Percentiles rank a stretch among this genome's conserved stretches.
Conservation (phyloP, 2,329 filamentous ascomycete species). For the Colletotrichum sp. region DNA sequence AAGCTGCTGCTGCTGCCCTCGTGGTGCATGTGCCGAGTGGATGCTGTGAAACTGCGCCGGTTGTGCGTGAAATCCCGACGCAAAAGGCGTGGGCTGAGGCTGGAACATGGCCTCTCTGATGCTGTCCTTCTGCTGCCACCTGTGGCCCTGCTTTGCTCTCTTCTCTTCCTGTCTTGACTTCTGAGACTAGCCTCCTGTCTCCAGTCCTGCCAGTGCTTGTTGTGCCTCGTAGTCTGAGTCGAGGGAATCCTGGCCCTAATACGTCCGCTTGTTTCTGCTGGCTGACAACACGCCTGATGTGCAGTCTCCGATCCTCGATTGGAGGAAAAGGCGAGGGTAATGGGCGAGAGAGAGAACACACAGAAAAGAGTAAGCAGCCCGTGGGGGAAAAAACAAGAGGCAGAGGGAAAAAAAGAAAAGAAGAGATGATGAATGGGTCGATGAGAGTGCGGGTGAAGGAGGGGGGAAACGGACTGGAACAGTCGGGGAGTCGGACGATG, state of each 20-base stretch:
- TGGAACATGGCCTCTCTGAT: slow-evolving; percentile 53
- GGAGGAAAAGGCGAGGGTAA: background rate
- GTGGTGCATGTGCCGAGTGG: background rate
- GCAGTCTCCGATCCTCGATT: background rate
- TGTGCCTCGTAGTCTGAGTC: background rate
- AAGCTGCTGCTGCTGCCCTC: background rate
- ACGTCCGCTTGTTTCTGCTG: background rate
- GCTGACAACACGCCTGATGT: background rate
- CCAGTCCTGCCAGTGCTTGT: background rate
- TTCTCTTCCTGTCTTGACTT: background rate
- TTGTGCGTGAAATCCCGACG: slow-evolving; percentile 42
- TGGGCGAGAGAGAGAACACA: background rate
- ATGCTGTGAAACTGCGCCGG: background rate
- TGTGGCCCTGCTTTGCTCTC: background rate
- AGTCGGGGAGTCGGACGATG: background rate
- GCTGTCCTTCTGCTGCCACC: background rate
- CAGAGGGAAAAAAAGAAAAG: background rate
- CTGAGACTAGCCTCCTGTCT: background rate
- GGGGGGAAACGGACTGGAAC: background rate
- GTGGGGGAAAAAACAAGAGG: background rate
- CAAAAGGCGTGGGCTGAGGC: slow-evolving; percentile 55
- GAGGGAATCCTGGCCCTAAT: too few species aligned
- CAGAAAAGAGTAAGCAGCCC: background rate
- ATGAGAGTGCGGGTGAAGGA: background rate
- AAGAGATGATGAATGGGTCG: background rate